phyloP scores from a whole-genome alignment of 2,329 filamentous ascomycete genomes.

The Colletotrichum phormii region DNA sequence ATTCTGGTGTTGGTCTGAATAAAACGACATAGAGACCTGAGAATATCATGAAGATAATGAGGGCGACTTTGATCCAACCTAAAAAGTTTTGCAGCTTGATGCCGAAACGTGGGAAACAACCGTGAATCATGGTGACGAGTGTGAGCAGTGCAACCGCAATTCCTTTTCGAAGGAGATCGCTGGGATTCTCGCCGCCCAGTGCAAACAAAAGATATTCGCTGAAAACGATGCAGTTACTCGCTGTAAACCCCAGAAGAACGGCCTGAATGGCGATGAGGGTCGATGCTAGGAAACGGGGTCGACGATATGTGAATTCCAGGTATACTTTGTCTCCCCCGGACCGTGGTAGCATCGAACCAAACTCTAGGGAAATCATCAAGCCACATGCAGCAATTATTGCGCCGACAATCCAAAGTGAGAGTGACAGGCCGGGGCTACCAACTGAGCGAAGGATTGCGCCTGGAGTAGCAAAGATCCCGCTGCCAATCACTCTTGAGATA shows the following conservation, averaged over 20 bases:
- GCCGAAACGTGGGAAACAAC: constrained; percentile 66
- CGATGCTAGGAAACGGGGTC: constrained; percentile 72
- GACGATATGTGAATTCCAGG: constrained; percentile 75
- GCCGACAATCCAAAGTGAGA: constrained; percentile 73
- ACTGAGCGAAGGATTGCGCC: constrained; percentile 74
- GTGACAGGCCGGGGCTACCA: constrained; percentile 73
- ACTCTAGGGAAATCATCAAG: constrained; percentile 73
- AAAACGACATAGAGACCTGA: constrained; percentile 70
- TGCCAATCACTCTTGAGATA: constrained; percentile 76
- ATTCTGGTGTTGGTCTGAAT: constrained; percentile 46
- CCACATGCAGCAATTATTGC: constrained; percentile 71
- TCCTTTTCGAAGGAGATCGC: constrained; percentile 62
- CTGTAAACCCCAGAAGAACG: constrained; percentile 74
- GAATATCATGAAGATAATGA: constrained; percentile 71
- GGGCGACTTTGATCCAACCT: constrained; percentile 72
- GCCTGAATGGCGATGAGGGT: constrained; percentile 73
- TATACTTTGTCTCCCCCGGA: constrained; percentile 79
- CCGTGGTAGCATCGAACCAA: constrained; percentile 76
- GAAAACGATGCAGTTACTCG: constrained; percentile 77
- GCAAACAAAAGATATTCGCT: constrained; percentile 74
- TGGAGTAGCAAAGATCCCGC: constrained; percentile 79
- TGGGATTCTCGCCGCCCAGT: constrained; percentile 60
- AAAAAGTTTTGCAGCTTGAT: constrained; percentile 70
- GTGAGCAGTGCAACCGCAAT: constrained; percentile 69
- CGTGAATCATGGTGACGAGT: constrained; percentile 68